Evolutionary conservation across 2,329 filamentous ascomycete species (phyloP).

Genomic region (Scedosporium boydii): DNA sequence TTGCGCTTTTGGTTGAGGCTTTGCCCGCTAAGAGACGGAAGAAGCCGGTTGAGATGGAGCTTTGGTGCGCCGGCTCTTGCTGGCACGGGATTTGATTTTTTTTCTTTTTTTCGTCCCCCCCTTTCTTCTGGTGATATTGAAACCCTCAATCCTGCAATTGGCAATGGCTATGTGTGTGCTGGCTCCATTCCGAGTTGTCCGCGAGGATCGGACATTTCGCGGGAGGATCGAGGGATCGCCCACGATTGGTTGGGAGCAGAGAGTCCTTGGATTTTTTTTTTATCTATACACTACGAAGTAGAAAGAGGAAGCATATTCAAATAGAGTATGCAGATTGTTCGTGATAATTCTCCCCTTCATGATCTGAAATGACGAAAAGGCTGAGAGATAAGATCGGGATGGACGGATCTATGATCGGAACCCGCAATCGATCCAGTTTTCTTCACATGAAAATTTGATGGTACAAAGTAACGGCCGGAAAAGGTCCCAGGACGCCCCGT

Average conservation of each 20-base stretch:
- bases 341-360: too few species aligned
- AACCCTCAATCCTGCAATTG: background rate
- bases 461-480: too few species aligned
- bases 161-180: too few species aligned
- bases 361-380: too few species aligned
- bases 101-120: background rate
- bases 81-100: too few species aligned
- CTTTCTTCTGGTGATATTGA: background rate
- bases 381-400: too few species aligned
- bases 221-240: background rate
- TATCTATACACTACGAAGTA: background rate
- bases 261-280: background rate
- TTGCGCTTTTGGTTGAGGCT: background rate
- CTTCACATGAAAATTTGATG: too few species aligned
- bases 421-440: too few species aligned
- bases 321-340: too few species aligned
- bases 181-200: background rate
- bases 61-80: background rate
- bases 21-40: background rate
- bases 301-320: too few species aligned
- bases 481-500: too few species aligned
- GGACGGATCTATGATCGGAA: too few species aligned
- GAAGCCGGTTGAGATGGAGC: background rate
- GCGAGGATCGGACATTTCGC: background rate
- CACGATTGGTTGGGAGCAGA: background rate